A percentile compares a stretch with the other conserved stretches of the same genome.
Evolutionary conservation across 2,329 filamentous ascomycete species (phyloP).

Genomic region (Colletotrichum gloeosporioides): DNA sequence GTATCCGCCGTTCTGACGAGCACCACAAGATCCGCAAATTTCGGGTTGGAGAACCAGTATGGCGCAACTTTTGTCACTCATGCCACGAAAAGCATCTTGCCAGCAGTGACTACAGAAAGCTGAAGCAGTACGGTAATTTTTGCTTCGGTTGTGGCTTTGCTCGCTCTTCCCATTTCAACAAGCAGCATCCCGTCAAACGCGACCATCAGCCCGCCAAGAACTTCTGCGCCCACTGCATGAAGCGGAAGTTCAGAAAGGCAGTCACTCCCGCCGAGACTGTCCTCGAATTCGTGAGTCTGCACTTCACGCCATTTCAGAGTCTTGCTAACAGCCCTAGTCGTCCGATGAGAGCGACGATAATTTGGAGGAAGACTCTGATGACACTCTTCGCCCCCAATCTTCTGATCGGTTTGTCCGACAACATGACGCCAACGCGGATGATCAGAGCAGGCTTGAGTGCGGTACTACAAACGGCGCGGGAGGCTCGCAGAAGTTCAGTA

Average conservation of each 20-base stretch:
- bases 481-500: too few relatives aligned
- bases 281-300: neutral
- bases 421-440: neutral
- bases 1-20: constrained; percentile 19
- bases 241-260: constrained; percentile 8
- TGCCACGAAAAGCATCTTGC: constrained; percentile 14
- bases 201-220: constrained; percentile 32
- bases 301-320: neutral
- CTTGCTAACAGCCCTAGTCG: constrained; percentile 1
- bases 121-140: constrained; percentile 19
- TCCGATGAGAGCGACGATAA: constrained; percentile 8
- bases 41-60: neutral
- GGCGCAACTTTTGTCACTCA: constrained; percentile 21
- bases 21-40: constrained; percentile 15
- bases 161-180: constrained; percentile 40
- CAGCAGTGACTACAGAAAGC: neutral
- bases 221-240: constrained; percentile 39
- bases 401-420: neutral
- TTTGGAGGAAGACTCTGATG: neutral
- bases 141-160: constrained; percentile 41
- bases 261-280: constrained; percentile 9
- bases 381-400: neutral
- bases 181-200: constrained; percentile 32
- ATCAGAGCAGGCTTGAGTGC: neutral
- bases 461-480: neutral